phyloP scores from a whole-genome alignment of 352 stramenopile species.

The Porosira glacialis region DNA sequence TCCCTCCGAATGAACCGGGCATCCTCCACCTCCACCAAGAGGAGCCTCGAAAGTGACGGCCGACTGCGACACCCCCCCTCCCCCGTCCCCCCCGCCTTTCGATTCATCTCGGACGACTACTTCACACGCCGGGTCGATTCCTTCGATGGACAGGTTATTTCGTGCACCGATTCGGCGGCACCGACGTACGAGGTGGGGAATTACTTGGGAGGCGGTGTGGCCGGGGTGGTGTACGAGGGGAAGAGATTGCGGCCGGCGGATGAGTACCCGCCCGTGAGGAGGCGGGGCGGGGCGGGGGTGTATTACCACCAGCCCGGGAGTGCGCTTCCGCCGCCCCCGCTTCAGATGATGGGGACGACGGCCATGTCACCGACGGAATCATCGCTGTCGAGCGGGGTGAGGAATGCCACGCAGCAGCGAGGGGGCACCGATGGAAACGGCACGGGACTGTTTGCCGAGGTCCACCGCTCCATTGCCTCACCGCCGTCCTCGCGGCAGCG shows the following conservation, averaged over 20 bases:
- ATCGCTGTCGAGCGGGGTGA: constrained; percentile 31
- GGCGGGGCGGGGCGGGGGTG: constrained; percentile 28
- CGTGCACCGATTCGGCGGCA: constrained; percentile 37
- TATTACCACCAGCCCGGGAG: constrained; percentile 5
- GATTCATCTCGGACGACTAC: constrained; percentile 45
- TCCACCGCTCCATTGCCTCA: constrained; percentile 34
- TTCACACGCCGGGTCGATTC: constrained; percentile 61
- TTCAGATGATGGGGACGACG: constrained; percentile 20
- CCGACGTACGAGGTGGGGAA: constrained; percentile 77
- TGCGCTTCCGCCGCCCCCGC: neutral
- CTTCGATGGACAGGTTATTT: constrained; percentile 76
- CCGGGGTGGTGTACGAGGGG: constrained; percentile 80
- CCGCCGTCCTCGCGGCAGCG: no score
- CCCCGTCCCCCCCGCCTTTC: constrained; percentile 21
- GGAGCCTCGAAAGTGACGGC: neutral
- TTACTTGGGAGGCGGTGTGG: constrained; percentile 78
- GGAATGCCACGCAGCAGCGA: neutral
- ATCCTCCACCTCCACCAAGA: neutral
- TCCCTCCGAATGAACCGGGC: no score
- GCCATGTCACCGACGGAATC: constrained; percentile 30
- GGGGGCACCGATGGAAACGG: constrained; percentile 6
- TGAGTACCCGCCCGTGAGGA: constrained; percentile 64
- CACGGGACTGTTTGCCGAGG: constrained; percentile 43
- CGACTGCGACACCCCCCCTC: neutral
- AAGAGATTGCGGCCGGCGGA: constrained; percentile 62